A percentile compares a stretch with the other conserved stretches of the same genome.
phyloP scores from a whole-genome alignment of 106 monocot genomes.

The Apostasia shenzhenica region DNA sequence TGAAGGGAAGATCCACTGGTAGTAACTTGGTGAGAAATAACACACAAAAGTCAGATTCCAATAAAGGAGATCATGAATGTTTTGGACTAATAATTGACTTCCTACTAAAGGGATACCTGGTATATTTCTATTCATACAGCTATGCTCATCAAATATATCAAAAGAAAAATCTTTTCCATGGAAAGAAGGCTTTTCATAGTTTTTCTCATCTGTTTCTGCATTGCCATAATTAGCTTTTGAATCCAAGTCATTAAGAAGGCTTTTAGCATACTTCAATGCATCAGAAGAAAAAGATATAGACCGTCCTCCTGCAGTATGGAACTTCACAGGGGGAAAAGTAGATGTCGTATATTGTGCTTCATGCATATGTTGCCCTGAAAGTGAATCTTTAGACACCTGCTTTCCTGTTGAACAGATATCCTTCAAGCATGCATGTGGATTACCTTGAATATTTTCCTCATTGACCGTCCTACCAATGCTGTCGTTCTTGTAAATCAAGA shows the following conservation, averaged over 20 bases:
- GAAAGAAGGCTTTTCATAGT: constrained; percentile 5
- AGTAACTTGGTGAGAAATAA: not conserved
- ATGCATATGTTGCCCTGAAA: constrained; percentile 2
- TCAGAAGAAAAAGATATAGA: constrained; percentile 57
- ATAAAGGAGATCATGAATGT: constrained; percentile 6
- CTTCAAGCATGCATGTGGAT: not conserved
- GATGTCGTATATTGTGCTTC: not conserved
- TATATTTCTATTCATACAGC: not conserved
- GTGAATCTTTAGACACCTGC: constrained; percentile 4
- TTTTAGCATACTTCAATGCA: constrained; percentile 65
- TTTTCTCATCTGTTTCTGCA: constrained; percentile 13
- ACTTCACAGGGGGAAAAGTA: constrained; percentile 25
- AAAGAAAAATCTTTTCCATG: constrained; percentile 34
- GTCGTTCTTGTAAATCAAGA: not conserved
- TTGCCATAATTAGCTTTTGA: constrained; percentile 13
- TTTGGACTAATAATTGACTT: not conserved
- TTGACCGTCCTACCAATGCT: not conserved
- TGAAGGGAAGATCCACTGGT: constrained; percentile 1
- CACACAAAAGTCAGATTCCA: not conserved
- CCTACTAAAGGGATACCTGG: not conserved
- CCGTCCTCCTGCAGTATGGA: constrained; percentile 65
- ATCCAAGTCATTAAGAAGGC: constrained; percentile 48
- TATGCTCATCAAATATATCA: constrained; percentile 9
- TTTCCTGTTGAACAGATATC: constrained; percentile 12
- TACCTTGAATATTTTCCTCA: not conserved